Percentiles rank a stretch among this genome's conserved stretches.
Evolutionary conservation across 106 monocot species (phyloP).

Genomic region (Allium fistulosum): DNA sequence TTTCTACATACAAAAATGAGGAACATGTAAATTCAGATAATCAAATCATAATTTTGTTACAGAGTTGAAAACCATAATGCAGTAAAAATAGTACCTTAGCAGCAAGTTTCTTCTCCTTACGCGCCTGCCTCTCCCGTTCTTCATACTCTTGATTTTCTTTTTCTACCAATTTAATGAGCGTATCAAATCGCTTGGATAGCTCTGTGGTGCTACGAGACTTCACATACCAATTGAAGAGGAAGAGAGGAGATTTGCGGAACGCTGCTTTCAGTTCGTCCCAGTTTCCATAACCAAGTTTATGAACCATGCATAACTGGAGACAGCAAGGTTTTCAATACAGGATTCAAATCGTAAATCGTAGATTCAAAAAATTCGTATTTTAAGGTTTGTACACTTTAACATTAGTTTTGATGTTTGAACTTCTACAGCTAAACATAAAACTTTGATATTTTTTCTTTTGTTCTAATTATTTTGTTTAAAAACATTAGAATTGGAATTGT

Average conservation of each 20-base stretch:
- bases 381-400: not conserved
- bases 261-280: conserved; percentile 97
- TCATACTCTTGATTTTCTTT: conserved; percentile 97
- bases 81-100: conserved; percentile 32
- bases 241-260: conserved; percentile 81
- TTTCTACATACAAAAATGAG: too few species aligned
- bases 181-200: conserved; percentile 82
- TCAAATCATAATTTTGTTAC: too few species aligned
- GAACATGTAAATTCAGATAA: too few species aligned
- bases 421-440: too few species aligned
- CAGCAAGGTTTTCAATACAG: too few species aligned
- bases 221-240: conserved; percentile 98
- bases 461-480: too few species aligned
- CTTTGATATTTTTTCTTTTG: too few species aligned
- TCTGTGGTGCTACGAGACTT: conserved; percentile 94
- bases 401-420: too few species aligned
- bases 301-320: conserved; percentile 90
- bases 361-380: not conserved
- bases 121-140: conserved; percentile 81
- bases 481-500: too few species aligned
- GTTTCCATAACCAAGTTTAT: conserved; percentile 94
- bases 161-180: conserved; percentile 87
- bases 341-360: too few species aligned
- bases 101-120: conserved; percentile 76
- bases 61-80: too few species aligned